Evolutionary conservation across 179 eudicot species (phyloP).

Genomic region (Silene coronaria): DNA sequence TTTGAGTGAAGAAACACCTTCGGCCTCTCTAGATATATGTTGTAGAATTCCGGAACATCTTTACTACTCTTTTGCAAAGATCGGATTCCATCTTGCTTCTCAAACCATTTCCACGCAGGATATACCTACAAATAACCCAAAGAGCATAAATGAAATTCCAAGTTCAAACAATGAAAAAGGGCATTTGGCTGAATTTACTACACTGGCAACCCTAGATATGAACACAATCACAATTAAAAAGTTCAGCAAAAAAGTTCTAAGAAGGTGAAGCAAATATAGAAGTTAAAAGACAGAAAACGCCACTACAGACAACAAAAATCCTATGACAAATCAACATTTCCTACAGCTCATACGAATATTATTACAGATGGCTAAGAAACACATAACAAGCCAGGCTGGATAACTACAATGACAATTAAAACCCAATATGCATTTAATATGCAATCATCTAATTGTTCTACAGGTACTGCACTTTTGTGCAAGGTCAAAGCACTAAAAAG

Average conservation of each 20-base stretch:
- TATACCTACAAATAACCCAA: conserved; percentile 51
- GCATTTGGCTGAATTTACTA: neutral
- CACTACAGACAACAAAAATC: neutral
- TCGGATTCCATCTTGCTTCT: conserved; percentile 96
- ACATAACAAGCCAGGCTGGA: neutral
- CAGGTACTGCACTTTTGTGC: neutral
- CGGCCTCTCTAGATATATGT: conserved; percentile 96
- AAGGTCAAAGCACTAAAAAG: neutral
- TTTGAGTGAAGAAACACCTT: conserved; percentile 43
- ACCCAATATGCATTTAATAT: neutral
- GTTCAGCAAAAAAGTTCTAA: neutral
- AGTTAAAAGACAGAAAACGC: neutral
- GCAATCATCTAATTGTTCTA: neutral
- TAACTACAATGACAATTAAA: neutral
- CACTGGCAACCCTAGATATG: neutral
- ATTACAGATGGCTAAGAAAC: neutral
- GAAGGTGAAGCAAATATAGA: neutral
- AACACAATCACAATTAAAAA: neutral
- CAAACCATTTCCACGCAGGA: conserved; percentile 99
- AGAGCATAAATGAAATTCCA: neutral
- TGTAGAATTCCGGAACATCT: conserved; percentile 96
- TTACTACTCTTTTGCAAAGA: conserved; percentile 78
- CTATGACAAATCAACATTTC: neutral
- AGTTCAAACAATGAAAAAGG: conserved; percentile 1
- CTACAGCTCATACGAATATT: neutral